Base-by-base conservation (phyloP, 2,329 filamentous ascomycete genomes). In the Amesomyces nigricolor region DNA sequence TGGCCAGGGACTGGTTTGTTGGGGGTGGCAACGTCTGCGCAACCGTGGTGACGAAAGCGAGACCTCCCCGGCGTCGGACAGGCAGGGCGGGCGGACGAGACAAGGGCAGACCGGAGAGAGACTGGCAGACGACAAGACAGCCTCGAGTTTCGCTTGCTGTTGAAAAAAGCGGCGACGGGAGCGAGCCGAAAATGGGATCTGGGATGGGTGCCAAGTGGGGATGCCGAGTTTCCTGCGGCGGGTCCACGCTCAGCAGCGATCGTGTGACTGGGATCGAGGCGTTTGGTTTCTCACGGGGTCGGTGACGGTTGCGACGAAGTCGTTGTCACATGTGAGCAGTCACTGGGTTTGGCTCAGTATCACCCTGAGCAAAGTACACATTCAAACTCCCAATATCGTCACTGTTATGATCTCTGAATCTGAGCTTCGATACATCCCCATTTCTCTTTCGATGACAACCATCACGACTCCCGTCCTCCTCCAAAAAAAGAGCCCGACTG, bases 221-320 rank as follows among this genome's bases (percentile, higher is more conserved):
- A 47, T 29, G 43, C 29, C 38, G 29, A 40, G 40, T 26, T 32
- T 47, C n/a, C 39, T 52, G 17, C 13, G 5, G 48, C 44, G 53
- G 53, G 44, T 43, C 53, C 39, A 37, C n/a, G 46, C 22, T 37
- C 22, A 29, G 39, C 32, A 11, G 5, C 46, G 52, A 58, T 58
- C 56, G 52, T 55, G 52, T 58, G 56, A 58, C 56, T 29, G 13
- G 52, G 51, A 42, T 50, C 19, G 47, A 22, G 48, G 38, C 22
- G 54, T 16, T 10, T n/a, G 22, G 17, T 42, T 40, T 26, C 40
- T 44, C 17, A 26, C 11, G 16, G 13, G 22, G 22, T 26, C 22
- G 22, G 22, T 4, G 22, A 26, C 22, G 22, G 22, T 26, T 26
- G 13, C 4, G 3, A 13, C 51, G 35, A 54, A 37, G 10, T 11